Evolutionary conservation across 2,329 filamentous ascomycete genomes (phyloP).

Genomic region (Sporothrix brunneoviolacea): DNA sequence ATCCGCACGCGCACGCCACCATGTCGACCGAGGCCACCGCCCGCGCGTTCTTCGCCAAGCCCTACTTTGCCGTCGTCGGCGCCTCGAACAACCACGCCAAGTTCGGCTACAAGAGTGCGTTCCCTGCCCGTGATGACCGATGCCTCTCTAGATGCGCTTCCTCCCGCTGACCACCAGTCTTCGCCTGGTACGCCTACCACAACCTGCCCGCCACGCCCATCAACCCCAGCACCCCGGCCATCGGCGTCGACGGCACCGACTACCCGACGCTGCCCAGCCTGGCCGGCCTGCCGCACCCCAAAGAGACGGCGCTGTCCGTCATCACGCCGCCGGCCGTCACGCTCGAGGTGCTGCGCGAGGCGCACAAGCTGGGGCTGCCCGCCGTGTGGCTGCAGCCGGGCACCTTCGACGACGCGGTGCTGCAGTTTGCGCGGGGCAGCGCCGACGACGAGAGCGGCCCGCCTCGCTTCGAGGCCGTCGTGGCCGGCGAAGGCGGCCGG

Average conservation of each 20-base stretch:
- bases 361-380: slow-evolving; percentile 63
- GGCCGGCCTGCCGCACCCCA: slow-evolving; percentile 56
- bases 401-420: slow-evolving; percentile 69
- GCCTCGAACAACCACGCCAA: slow-evolving; percentile 79
- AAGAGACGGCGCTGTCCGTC: slow-evolving; percentile 69
- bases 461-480: slow-evolving; percentile 59
- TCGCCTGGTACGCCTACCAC: slow-evolving; percentile 80
- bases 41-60: slow-evolving; percentile 71
- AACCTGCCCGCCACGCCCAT: slow-evolving; percentile 72
- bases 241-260: slow-evolving; percentile 52
- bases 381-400: slow-evolving; percentile 89
- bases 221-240: slow-evolving; percentile 63
- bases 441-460: slow-evolving; percentile 37
- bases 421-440: slow-evolving; percentile 56
- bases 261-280: slow-evolving; percentile 62
- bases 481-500: slow-evolving; percentile 55
- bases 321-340: slow-evolving; percentile 82
- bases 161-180: slow-evolving; percentile 48
- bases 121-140: too few relatives aligned
- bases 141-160: background rate
- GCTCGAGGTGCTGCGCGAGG: slow-evolving; percentile 66
- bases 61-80: slow-evolving; percentile 80
- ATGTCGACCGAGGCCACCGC: slow-evolving; percentile 61
- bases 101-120: slow-evolving; percentile 76
- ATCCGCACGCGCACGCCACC: background rate